phyloP scores from a whole-genome alignment of 345 rosid species.

The Trapa incisa region DNA sequence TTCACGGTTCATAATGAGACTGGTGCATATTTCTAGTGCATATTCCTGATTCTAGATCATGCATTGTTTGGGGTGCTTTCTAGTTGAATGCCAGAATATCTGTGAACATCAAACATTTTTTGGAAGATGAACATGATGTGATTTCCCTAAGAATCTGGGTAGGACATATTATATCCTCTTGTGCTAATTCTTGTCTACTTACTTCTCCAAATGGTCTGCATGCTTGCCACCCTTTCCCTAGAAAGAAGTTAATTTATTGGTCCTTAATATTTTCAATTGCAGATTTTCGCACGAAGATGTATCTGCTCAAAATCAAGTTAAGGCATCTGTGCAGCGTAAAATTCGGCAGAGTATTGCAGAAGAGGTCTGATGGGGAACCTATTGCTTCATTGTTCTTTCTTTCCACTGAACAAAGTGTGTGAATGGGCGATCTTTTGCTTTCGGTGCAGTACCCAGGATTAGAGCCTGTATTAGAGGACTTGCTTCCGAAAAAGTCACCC shows the following conservation, averaged over 20 bases:
- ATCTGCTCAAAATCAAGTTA: slow-evolving; percentile 94
- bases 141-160: background rate
- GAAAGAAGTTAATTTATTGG: background rate
- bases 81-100: background rate
- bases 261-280: slow-evolving; percentile 1
- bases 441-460: slow-evolving; percentile 80
- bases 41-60: background rate
- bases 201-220: background rate
- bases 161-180: too few species aligned
- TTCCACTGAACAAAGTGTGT: background rate
- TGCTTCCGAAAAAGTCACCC: slow-evolving; percentile 90
- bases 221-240: background rate
- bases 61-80: background rate
- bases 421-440: slow-evolving; percentile 4
- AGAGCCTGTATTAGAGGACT: slow-evolving; percentile 85
- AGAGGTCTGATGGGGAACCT: slow-evolving; percentile 37
- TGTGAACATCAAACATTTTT: background rate
- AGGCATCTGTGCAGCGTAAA: slow-evolving; percentile 93
- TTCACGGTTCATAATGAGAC: background rate
- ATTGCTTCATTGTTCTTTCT: slow-evolving; percentile 5
- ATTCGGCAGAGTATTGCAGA: slow-evolving; percentile 94
- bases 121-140: background rate
- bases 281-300: slow-evolving; percentile 91
- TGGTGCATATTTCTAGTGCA: background rate
- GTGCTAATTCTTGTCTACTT: too few species aligned